Base-by-base conservation (phyloP, 805 yeast genomes). In the Diddensiella santjacobensis region DNA sequence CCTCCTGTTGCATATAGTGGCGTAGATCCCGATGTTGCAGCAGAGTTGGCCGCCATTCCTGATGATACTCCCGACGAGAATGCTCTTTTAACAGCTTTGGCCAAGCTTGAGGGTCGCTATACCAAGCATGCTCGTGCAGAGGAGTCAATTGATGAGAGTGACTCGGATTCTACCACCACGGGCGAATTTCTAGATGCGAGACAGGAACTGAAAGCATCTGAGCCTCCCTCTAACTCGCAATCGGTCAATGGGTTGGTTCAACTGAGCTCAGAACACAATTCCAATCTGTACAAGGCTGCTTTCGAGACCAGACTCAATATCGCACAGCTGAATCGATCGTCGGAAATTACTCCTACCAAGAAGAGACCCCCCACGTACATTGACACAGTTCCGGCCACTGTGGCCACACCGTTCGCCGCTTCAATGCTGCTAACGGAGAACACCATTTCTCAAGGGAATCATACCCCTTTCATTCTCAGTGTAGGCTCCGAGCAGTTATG, bases 381-480 rank as follows among this genome's bases (percentile, higher is more conserved):
- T n/a, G n/a, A n/a, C n/a, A n/a, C n/a, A n/a, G n/a, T n/a, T n/a
- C n/a, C n/a, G n/a, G 38, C 38, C 15, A 35, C 17, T 35, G 18
- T 8, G 18, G 15, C 18, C 20, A 26, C 31, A 13, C 31, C 31
- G 8, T 8, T 8, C 11, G 13, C 8, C 31, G 11, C 8, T 8
- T 8, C 31, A 8, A 8, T 8, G 31, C 51, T 75, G 38, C 60
- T 68, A 33, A 67, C 76, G 41, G 72, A 69, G 48, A 67, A 72
- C 44, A 64, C 69, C 18, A 62, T 75, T 72, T 65, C 72, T 20
- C 61, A 66, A 8, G 75, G 73, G 3, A 69, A 75, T 22, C 99
- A 93, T 63, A 77, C 85, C 5, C 89, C 97, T 2, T 91, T 93
- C 62, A 75, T 90, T 29, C 72, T 93, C 58, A 79, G 84, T 64